Conservation (phyloP, 2,329 filamentous ascomycete genomes). For the Raffaelea ambrosiae region DNA sequence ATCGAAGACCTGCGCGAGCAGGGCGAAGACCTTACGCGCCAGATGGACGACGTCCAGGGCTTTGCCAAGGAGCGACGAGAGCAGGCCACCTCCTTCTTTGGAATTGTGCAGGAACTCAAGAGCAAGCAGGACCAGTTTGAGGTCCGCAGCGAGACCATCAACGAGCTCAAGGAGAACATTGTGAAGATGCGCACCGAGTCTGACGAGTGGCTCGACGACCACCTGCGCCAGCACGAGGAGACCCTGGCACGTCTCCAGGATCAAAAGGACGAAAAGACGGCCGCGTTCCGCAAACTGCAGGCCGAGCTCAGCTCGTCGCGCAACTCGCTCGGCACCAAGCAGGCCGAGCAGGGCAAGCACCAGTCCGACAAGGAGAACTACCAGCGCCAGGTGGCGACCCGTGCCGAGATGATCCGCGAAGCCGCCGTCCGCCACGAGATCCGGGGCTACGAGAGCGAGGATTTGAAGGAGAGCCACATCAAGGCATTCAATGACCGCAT, state of each 20-base stretch:
- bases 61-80: conserved; percentile 51
- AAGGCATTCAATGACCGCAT: conserved; percentile 71
- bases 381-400: conserved; percentile 66
- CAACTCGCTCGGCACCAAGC: conserved; percentile 39
- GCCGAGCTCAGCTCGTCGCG: conserved; percentile 35
- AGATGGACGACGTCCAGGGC: conserved; percentile 52
- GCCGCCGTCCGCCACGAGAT: conserved; percentile 70
- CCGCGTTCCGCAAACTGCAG: conserved; percentile 59
- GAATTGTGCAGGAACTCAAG: conserved; percentile 65
- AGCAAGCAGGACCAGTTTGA: conserved; percentile 68
- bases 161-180: conserved; percentile 62
- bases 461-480: conserved; percentile 66
- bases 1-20: conserved; percentile 54
- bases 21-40: conserved; percentile 45
- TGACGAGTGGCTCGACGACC: conserved; percentile 64
- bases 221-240: conserved; percentile 69
- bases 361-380: conserved; percentile 83
- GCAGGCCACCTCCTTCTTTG: conserved; percentile 64
- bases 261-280: conserved; percentile 54
- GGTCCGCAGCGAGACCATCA: conserved; percentile 61
- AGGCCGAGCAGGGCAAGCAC: conserved; percentile 64
- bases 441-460: conserved; percentile 67
- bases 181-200: conserved; percentile 64
- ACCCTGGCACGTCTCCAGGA: conserved; percentile 57
- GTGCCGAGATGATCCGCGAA: conserved; percentile 67